Evolutionary conservation across 176 grass and related monocot genomes (phyloP).

Genomic region (Cenchrus americanus): DNA sequence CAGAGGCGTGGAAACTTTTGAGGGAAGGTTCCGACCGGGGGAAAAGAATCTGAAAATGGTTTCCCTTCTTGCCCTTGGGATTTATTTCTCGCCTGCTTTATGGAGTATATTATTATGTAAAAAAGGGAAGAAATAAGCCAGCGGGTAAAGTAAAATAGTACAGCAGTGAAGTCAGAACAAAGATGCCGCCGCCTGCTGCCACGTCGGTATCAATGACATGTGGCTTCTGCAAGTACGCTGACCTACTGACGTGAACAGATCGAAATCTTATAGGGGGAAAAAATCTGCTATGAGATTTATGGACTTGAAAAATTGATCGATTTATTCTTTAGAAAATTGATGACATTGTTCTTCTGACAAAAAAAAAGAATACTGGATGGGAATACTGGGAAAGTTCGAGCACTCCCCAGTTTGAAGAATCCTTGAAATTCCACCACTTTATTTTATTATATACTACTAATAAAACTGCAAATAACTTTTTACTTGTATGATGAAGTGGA

Average conservation of each 20-base stretch:
- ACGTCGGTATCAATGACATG: neutral
- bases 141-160: neutral
- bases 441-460: neutral
- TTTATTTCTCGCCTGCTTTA: neutral
- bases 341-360: neutral
- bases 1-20: slow-evolving; percentile 3
- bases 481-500: neutral
- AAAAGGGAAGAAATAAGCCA: neutral
- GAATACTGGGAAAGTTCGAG: slow-evolving; percentile 13
- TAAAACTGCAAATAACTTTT: neutral
- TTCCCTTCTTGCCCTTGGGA: neutral
- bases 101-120: neutral
- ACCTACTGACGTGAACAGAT: slow-evolving; percentile 17
- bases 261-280: neutral
- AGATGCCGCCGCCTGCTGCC: neutral
- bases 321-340: no score
- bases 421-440: neutral
- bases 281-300: neutral
- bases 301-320: neutral
- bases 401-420: neutral
- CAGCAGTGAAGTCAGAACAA: neutral
- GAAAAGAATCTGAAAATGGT: slow-evolving; percentile 5
- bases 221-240: slow-evolving; percentile 25
- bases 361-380: no score
- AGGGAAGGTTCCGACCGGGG: neutral